Conservation (phyloP, 2,329 filamentous ascomycete genomes). For the Remersonia thermophila region DNA sequence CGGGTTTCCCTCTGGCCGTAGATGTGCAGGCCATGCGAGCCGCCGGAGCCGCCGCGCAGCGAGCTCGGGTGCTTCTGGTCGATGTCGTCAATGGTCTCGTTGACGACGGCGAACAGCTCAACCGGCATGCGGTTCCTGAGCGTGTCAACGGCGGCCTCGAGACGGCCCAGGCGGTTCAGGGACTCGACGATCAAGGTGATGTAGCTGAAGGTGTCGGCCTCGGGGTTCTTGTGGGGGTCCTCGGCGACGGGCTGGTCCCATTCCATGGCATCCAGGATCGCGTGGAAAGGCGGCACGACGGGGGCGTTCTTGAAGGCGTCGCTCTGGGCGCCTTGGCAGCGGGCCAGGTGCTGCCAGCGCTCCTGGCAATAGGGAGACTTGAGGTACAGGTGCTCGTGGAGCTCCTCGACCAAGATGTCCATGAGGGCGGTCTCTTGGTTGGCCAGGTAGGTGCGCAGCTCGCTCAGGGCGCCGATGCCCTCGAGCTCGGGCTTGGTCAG, state of each 20-base stretch:
- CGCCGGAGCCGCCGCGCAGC: conserved; percentile 43
- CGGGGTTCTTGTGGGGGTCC: conserved; percentile 84
- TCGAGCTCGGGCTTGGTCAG: conserved; percentile 82
- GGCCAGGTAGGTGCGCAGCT: conserved; percentile 74
- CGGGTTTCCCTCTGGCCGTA: conserved; percentile 60
- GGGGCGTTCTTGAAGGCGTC: conserved; percentile 33
- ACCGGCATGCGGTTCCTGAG: conserved; percentile 89
- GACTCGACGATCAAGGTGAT: conserved; percentile 78
- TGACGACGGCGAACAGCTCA: conserved; percentile 85
- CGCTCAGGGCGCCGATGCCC: conserved; percentile 75
- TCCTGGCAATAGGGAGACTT: conserved; percentile 97
- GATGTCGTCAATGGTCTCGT: conserved; percentile 88
- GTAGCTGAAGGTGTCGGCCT: conserved; percentile 91
- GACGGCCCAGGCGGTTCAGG: conserved; percentile 73
- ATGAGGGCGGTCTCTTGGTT: conserved; percentile 88
- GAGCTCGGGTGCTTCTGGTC: conserved; percentile 86
- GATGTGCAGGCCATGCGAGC: conserved; percentile 45
- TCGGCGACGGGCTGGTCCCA: conserved; percentile 55
- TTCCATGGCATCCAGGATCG: conserved; percentile 48
- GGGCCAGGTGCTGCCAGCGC: conserved; percentile 75
- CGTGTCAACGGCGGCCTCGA: conserved; percentile 77
- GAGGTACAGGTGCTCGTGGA: conserved; percentile 93
- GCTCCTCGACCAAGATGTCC: conserved; percentile 91
- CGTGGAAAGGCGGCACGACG: conserved; percentile 42
- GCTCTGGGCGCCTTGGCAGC: conserved; percentile 39